Conservation (phyloP, 2,329 filamentous ascomycete genomes). For the Cordyceps pruinosa region DNA sequence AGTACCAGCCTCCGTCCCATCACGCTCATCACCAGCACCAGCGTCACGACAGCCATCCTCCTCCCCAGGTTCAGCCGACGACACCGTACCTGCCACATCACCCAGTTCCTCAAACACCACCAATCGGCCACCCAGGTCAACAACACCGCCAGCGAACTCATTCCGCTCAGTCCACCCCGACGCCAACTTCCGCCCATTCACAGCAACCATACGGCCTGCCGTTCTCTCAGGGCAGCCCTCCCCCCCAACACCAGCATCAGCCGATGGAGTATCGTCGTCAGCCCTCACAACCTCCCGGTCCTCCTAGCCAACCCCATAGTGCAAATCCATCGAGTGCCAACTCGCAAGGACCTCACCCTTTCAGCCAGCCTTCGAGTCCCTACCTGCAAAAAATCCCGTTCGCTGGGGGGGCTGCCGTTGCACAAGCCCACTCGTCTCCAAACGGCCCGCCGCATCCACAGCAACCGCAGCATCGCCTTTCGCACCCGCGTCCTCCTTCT, state of each 20-base stretch:
- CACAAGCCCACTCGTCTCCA: conserved; percentile 8
- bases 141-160: conserved; percentile 41
- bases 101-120: conserved; percentile 42
- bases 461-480: conserved; percentile 15
- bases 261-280: conserved; percentile 39
- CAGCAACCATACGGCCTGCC: conserved; percentile 47
- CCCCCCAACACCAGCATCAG: conserved; percentile 37
- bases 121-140: conserved; percentile 37
- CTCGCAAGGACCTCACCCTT: conserved; percentile 10
- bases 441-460: conserved; percentile 10
- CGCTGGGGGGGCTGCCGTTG: background rate
- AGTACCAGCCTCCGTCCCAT: conserved; percentile 21
- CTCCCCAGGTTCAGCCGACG: conserved; percentile 27
- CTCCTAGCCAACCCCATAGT: conserved; percentile 43
- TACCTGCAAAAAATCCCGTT: conserved; percentile 43
- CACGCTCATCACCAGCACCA: conserved; percentile 25
- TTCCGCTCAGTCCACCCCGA: conserved; percentile 52
- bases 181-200: conserved; percentile 55
- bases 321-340: conserved; percentile 40
- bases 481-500: conserved; percentile 26
- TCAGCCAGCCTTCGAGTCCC: conserved; percentile 45
- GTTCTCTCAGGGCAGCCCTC: conserved; percentile 48
- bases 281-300: conserved; percentile 48
- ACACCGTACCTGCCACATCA: conserved; percentile 36
- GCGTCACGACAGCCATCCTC: conserved; percentile 41